Base-by-base conservation (phyloP, 129 eudicot genomes). In the Lactuca saligna region DNA sequence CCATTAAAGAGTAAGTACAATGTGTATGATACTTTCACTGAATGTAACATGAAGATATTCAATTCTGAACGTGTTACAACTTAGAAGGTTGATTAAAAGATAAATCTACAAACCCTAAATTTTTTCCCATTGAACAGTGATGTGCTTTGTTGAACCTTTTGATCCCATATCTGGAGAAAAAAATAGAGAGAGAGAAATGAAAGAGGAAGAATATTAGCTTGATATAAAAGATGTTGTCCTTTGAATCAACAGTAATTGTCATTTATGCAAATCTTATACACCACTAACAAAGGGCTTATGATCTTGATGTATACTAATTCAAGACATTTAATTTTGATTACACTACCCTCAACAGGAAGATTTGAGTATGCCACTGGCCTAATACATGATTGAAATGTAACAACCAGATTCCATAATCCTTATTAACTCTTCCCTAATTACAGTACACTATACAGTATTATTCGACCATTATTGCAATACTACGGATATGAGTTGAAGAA, bases 101-200 rank as follows among this genome's bases (percentile, higher is more conserved):
- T 76, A 60, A 65, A 46, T 70, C 60, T n/a, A 48, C 95, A 35
- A 72, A 89, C 97, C 91, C 98, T 84, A 74, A 93, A 89, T 82
- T 94, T 94, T 42, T 77, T 76, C 37, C 97, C 99, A 51, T 89
- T 94, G 88, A 71, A 89, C 75, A 93, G 69, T 60, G 92, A 83
- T 64, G 90, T 42, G 69, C 73, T 87, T 63, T 79, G 72, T 34
- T 78, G 87, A 83, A 80, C 77, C 77, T 85, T 87, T 61, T 65
- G 71, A 57, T 94, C 83, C 99, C 99, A 94, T 66, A 94, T 94
- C 99, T 94, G 73, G 69, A 71, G 82, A 74, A 33, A 34, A 48
- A 33, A 4, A 64, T 13, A 42, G 58, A 72, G 44, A 50, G 35
- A 25, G 29, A 33, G 6, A 64, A 13, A 9, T 8, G 10, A 42